Evolutionary conservation across 2,329 filamentous ascomycete genomes (phyloP).

Genomic region (Colletotrichum destructivum): DNA sequence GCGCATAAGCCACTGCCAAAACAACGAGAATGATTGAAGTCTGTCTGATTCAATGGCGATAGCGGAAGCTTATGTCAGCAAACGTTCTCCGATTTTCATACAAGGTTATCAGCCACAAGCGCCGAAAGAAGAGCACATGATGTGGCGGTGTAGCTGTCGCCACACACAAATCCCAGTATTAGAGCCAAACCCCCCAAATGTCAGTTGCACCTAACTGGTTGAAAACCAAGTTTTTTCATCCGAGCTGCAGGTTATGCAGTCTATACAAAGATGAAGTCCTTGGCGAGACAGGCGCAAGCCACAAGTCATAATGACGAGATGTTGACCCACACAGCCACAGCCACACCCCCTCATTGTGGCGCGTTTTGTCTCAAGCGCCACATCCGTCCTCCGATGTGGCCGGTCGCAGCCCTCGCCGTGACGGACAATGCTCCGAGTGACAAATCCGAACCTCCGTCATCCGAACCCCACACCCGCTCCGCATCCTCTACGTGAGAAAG

Average conservation of each 20-base stretch:
- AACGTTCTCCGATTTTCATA: neutral
- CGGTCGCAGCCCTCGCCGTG: neutral
- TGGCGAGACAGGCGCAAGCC: neutral
- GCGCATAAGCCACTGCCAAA: slow-evolving; percentile 19
- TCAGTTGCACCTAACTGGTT: neutral
- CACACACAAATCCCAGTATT: neutral
- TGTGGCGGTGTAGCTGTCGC: neutral
- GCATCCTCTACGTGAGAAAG: neutral
- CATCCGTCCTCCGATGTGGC: neutral
- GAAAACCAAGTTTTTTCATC: neutral
- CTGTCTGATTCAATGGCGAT: neutral
- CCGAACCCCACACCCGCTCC: no score
- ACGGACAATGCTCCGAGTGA: no score
- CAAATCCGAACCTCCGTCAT: neutral
- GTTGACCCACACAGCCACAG: neutral
- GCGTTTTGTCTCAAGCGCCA: fast-evolving
- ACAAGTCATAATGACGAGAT: slow-evolving; percentile 2
- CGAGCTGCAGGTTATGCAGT: neutral
- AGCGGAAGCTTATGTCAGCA: neutral
- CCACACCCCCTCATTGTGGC: neutral
- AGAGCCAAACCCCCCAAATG: neutral
- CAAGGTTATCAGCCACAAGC: neutral
- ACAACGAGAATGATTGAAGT: neutral
- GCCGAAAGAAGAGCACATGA: neutral
- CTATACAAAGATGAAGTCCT: neutral